Evolutionary conservation across 78 protist genomes (phyloP).

Genomic region (Dictyostelium citrinum): DNA sequence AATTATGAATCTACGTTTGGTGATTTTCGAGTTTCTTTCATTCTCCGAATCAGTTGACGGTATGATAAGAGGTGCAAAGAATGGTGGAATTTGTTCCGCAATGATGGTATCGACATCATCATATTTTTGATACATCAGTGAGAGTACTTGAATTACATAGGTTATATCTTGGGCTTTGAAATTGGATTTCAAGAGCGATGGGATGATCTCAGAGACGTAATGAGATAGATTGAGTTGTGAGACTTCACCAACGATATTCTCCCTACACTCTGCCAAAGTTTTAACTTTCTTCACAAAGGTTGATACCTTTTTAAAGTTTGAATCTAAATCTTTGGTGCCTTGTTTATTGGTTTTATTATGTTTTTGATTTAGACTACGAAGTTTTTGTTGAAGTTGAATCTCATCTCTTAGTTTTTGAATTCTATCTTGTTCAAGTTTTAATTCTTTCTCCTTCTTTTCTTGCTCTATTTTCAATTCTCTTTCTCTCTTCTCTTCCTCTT

Average conservation of each 20-base stretch:
- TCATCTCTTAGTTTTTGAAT: slow-evolving; percentile 23
- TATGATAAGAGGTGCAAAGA: slow-evolving; percentile 8
- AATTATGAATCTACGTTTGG: slow-evolving; percentile 37
- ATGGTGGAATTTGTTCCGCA: slow-evolving; percentile 1
- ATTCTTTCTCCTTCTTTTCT: neutral
- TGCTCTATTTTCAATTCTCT: slow-evolving; percentile 8
- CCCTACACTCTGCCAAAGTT: slow-evolving; percentile 14
- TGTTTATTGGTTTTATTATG: neutral
- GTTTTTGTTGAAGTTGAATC: neutral
- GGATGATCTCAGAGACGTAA: slow-evolving; percentile 43
- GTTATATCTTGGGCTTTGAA: slow-evolving; percentile 20
- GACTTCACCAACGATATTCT: slow-evolving; percentile 8
- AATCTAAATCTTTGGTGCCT: slow-evolving; percentile 19
- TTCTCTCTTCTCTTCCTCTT: neutral
- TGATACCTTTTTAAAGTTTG: slow-evolving; percentile 35
- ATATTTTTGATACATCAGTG: slow-evolving; percentile 42
- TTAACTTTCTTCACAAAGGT: slow-evolving; percentile 42
- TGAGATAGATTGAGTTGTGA: slow-evolving; percentile 35
- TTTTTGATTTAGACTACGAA: neutral
- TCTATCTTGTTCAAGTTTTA: slow-evolving; percentile 14
- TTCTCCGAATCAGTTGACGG: slow-evolving; percentile 3
- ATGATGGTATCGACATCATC: slow-evolving; percentile 23
- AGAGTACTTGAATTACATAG: slow-evolving; percentile 9
- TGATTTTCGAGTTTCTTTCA: slow-evolving; percentile 31
- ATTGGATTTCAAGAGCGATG: slow-evolving; percentile 45